These are phyloP conservation scores for Sugiyamaella grinbergsii DNA, from an alignment of 1,139 yeast species.

Conservation along the genomic window DNA sequence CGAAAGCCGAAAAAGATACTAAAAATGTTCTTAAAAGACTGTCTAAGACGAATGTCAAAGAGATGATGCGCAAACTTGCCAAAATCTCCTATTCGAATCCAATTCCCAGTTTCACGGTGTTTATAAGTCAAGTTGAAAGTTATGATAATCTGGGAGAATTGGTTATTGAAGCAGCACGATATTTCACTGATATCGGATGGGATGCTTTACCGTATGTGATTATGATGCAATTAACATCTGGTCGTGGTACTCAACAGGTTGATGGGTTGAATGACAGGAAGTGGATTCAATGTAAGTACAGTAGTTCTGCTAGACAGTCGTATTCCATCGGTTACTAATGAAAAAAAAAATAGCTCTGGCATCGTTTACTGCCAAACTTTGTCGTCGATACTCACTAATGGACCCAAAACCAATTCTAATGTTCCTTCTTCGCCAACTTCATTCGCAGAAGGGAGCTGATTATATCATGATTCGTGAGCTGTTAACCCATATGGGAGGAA, in stretches of 20 bases:
- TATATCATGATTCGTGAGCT: slow-evolving; percentile 70
- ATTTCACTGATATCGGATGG: slow-evolving; percentile 80
- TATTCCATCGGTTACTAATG: slow-evolving; percentile 44
- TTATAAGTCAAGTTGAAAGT: slow-evolving; percentile 67
- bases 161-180: slow-evolving; percentile 78
- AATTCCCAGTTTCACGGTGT: slow-evolving; percentile 59
- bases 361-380: slow-evolving; percentile 44
- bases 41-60: slow-evolving; percentile 79
- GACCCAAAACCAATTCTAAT: slow-evolving; percentile 50
- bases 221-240: slow-evolving; percentile 68
- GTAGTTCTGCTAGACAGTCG: not conserved
- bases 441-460: slow-evolving; percentile 62
- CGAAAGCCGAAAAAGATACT: slow-evolving; percentile 77
- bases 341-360: slow-evolving; percentile 48
- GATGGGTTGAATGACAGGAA: slow-evolving; percentile 82
- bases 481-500: slow-evolving; percentile 77
- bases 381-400: slow-evolving; percentile 41
- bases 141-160: slow-evolving; percentile 82
- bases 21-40: slow-evolving; percentile 79
- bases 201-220: slow-evolving; percentile 79
- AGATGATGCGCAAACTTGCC: slow-evolving; percentile 77
- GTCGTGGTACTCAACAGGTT: slow-evolving; percentile 65
- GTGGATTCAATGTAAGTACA: slow-evolving; percentile 66
- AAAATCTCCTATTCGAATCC: slow-evolving; percentile 82
- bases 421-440: slow-evolving; percentile 66